Base-by-base conservation (phyloP, 2,329 filamentous ascomycete genomes). In the Beauveria rudraprayagi region DNA sequence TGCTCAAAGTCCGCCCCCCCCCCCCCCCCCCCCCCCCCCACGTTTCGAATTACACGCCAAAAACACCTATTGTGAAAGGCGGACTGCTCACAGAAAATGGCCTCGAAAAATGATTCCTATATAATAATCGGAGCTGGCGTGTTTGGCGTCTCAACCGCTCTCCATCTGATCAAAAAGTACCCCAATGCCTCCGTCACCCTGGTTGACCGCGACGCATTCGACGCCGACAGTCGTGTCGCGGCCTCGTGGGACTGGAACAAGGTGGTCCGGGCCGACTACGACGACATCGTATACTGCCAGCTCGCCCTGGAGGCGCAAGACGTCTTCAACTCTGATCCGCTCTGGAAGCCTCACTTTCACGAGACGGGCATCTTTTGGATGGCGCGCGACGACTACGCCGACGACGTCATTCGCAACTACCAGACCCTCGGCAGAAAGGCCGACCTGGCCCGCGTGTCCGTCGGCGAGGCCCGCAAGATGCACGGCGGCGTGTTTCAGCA, bases 231-330 rank as follows among this genome's bases (percentile, higher is more conserved):
- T 57, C 74, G 75, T 3, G 74, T 78, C 26, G 86, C 85, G 37
- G 87, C 87, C 0, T 89, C 87, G 0, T 87, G 84, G 77, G 87
- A 91, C 73, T 85, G 86, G 80, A 90, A 88, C 75, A 90, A 89
- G 71, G 85, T 88, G 30, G 79, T 90, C 17, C 84, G 87, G 61
- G 84, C 86, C 53, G 87, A 90, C 70, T 90, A 90, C 73, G 78
- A 82, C 60, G 83, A 87, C 66, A 73, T 82, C 1, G 71, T 84
- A 17, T 90, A 90, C 75, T 85, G 82, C 70, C 72, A 79, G 55
- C 77, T 90, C 22, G 87, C 82, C 0, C 77, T 89, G 30, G 85
- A 90, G 72, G 83, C 87, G 0, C 83, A 87, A 67, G 80, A 85
- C 56, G 72, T 83, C 0, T 90, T 86, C 77, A 78, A 78, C 60